Evolutionary conservation across 345 rosid species (phyloP).

Genomic region (Psidium guajava): DNA sequence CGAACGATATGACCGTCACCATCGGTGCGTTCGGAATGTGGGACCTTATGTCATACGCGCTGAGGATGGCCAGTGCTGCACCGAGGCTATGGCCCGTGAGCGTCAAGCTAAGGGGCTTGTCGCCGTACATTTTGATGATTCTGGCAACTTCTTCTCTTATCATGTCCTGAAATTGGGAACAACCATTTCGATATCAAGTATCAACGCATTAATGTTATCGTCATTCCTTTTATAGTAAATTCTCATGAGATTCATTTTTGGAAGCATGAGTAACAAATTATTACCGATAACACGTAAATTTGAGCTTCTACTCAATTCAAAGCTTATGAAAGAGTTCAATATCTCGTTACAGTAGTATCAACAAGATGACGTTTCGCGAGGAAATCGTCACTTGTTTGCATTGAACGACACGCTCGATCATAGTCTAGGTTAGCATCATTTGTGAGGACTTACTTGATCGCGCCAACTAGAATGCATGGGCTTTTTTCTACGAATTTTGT

Average conservation of each 20-base stretch:
- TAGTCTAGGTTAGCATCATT: not conserved
- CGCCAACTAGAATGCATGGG: not conserved
- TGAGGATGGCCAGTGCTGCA: slow-evolving; percentile 72
- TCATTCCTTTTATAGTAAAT: not conserved
- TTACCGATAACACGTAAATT: not conserved
- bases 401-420: not conserved
- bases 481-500: not conserved
- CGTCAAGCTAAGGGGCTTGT: slow-evolving; percentile 70
- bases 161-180: not conserved
- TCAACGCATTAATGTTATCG: not conserved
- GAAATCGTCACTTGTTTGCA: not conserved
- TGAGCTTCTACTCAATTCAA: not conserved
- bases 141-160: slow-evolving; percentile 2
- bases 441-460: not conserved
- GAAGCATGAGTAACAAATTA: not conserved
- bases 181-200: not conserved
- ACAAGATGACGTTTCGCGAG: not conserved
- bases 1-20: slow-evolving; percentile 85
- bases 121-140: slow-evolving; percentile 11
- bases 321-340: not conserved
- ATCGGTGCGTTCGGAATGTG: slow-evolving; percentile 34
- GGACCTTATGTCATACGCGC: slow-evolving; percentile 50
- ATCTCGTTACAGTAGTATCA: not conserved
- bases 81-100: slow-evolving; percentile 92
- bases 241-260: not conserved